Evolutionary conservation across 495 filamentous ascomycete genomes (phyloP).

Genomic region (Hypoxylon lenormandii): DNA sequence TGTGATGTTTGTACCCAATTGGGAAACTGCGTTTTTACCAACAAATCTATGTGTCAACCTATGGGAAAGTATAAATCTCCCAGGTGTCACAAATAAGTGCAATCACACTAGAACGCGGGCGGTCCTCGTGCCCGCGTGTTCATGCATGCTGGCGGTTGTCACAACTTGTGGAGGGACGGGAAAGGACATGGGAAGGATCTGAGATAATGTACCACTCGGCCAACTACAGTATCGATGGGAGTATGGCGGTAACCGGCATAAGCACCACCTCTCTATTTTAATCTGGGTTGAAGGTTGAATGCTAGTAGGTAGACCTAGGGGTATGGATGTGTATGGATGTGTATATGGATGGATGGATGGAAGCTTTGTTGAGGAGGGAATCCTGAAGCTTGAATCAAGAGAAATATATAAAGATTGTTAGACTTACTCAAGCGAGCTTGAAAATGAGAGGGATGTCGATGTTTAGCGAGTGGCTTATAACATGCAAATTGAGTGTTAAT

Average conservation of each 20-base stretch:
- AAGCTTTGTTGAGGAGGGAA: slow-evolving; percentile 12
- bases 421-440: slow-evolving; percentile 32
- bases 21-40: background rate
- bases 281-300: background rate
- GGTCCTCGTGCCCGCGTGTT: slow-evolving; percentile 16
- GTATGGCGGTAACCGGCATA: slow-evolving; percentile 16
- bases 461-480: slow-evolving; percentile 6
- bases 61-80: background rate
- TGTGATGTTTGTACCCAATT: background rate
- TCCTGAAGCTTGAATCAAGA: slow-evolving; percentile 7
- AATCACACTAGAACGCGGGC: slow-evolving; percentile 4
- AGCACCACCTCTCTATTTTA: slow-evolving; percentile 13
- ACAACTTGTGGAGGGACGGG: slow-evolving; percentile 9
- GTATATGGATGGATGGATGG: background rate
- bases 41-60: background rate
- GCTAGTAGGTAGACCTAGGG: slow-evolving; percentile 8
- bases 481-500: slow-evolving; percentile 15
- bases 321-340: background rate
- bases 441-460: background rate
- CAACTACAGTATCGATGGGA: slow-evolving; percentile 16
- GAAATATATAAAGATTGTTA: background rate
- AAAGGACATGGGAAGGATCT: slow-evolving; percentile 21
- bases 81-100: slow-evolving; percentile 3
- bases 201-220: slow-evolving; percentile 27
- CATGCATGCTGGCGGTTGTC: slow-evolving; percentile 27